Base-by-base conservation (phyloP, 257 asterid genomes). In the Solanum sparsipilum region DNA sequence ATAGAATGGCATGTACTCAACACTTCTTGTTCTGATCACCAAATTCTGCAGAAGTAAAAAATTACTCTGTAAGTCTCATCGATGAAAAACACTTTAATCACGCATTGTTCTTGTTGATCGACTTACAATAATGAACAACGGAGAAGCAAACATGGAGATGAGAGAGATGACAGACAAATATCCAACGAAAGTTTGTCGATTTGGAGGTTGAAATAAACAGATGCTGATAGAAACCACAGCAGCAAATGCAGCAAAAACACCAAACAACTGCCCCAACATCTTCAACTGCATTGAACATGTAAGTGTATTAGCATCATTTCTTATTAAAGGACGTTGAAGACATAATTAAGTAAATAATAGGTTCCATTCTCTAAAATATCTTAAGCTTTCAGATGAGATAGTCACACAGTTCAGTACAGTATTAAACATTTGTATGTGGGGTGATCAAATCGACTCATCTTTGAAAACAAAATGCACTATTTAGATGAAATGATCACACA, bases 91-190 rank as follows among this genome's bases (percentile, higher is more conserved):
- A 21, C 21, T 18, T 58, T 16, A 72, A 44, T 56, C 46, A 36
- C 3, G 7, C 9, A 27, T 15, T 11, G 84, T 13, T 71, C 38
- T 31, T 4, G 15, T 41, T 44, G 58, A 72, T 46, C 79, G 87
- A 92, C 99, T 93, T 89, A 96, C 99, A 44, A 96, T 96, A 44
- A 95, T 90, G 90, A 95, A 94, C 9, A 95, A 85, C 4, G 99
- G 99, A 87, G 99, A 95, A 48, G 98, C 99, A 78, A 95, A 96
- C 99, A 96, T 96, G 88, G 90, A 96, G 86, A 96, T 92, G 87
- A 96, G 99, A 84, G 98, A 93, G 9, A 92, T 86, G 73, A 94
- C 96, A 1, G 93, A 88, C 39, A 96, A 88, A 86, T 90, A 96
- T 84, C 99, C 99, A 63, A 96, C 95, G n/a, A 96, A 96, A 18